Conservation (phyloP, 768 basidiomycete genomes). For the Termitomyces sp. region DNA sequence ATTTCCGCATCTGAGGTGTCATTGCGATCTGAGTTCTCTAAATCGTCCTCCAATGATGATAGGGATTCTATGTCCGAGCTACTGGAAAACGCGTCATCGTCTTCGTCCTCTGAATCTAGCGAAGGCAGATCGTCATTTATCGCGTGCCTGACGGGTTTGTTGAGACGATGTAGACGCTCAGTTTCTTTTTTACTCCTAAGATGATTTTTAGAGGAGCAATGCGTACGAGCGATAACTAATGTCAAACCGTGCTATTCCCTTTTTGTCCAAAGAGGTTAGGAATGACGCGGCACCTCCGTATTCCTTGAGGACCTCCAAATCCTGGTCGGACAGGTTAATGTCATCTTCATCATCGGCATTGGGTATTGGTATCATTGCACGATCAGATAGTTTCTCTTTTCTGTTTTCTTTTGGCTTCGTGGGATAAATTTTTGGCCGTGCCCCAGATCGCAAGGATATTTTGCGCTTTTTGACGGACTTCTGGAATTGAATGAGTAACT, state of each 20-base stretch:
- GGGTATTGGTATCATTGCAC: slow-evolving; percentile 64
- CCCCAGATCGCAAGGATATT: slow-evolving; percentile 27
- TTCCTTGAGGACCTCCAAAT: slow-evolving; percentile 59
- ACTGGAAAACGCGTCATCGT: slow-evolving; percentile 28
- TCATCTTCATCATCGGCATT: slow-evolving; percentile 40
- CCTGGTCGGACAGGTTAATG: slow-evolving; percentile 61
- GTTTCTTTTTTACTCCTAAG: slow-evolving; percentile 83
- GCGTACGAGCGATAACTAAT: background rate
- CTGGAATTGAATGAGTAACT: slow-evolving; percentile 16
- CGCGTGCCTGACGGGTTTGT: slow-evolving; percentile 48
- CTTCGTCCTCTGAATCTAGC: slow-evolving; percentile 61
- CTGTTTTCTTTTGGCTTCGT: slow-evolving; percentile 34
- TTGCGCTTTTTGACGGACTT: slow-evolving; percentile 60
- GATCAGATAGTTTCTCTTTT: slow-evolving; percentile 58
- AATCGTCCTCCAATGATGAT: slow-evolving; percentile 20
- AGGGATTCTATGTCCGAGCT: slow-evolving; percentile 29
- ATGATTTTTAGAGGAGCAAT: background rate
- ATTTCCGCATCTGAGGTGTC: slow-evolving; percentile 64
- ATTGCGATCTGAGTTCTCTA: slow-evolving; percentile 16
- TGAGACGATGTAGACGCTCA: slow-evolving; percentile 58
- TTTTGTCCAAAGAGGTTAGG: slow-evolving; percentile 65
- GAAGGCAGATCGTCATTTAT: slow-evolving; percentile 56
- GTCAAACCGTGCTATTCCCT: slow-evolving; percentile 74
- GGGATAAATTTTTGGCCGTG: slow-evolving; percentile 18
- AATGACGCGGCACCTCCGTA: slow-evolving; percentile 64